Conservation (phyloP, 306 rosid species). For the Vigna trinervia region DNA sequence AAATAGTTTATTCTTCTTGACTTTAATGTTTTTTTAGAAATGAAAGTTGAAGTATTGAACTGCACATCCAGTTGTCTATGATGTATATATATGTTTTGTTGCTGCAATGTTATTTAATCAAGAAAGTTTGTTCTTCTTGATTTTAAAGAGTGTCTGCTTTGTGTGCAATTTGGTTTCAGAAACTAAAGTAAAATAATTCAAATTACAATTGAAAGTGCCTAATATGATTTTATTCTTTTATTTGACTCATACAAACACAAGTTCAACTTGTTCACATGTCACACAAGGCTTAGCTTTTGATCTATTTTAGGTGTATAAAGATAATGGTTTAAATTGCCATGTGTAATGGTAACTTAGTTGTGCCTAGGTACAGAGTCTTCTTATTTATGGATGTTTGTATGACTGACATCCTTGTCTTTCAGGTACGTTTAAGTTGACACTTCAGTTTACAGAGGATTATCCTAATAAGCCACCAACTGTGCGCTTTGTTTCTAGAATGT, state of each 20-base stretch:
- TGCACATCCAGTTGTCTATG: no score
- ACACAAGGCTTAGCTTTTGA: slow-evolving; percentile 23
- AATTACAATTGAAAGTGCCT: slow-evolving; percentile 1
- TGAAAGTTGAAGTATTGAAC: no score
- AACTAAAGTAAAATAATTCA: slow-evolving; percentile 11
- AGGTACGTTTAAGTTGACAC: slow-evolving; percentile 97
- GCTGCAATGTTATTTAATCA: neutral
- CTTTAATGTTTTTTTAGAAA: no score
- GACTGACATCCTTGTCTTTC: slow-evolving; percentile 40
- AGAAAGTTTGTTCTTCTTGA: neutral
- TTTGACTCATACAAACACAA: neutral
- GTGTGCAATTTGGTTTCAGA: neutral
- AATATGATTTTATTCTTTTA: slow-evolving; percentile 18
- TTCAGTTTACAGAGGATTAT: slow-evolving; percentile 92
- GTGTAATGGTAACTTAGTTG: slow-evolving; percentile 22
- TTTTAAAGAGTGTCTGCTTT: slow-evolving; percentile 16
- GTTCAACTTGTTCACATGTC: neutral
- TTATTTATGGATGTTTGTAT: slow-evolving; percentile 10
- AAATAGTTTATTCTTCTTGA: no score
- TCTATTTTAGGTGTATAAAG: slow-evolving; percentile 7
- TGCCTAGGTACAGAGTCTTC: neutral
- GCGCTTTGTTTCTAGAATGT: slow-evolving; percentile 96
- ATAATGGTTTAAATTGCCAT: neutral
- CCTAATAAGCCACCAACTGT: slow-evolving; percentile 98
- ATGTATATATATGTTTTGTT: no score